A percentile compares a stretch with the other conserved stretches of the same genome.
phyloP scores from a whole-genome alignment of 805 yeast species.

The Sugiyamaella americana region DNA sequence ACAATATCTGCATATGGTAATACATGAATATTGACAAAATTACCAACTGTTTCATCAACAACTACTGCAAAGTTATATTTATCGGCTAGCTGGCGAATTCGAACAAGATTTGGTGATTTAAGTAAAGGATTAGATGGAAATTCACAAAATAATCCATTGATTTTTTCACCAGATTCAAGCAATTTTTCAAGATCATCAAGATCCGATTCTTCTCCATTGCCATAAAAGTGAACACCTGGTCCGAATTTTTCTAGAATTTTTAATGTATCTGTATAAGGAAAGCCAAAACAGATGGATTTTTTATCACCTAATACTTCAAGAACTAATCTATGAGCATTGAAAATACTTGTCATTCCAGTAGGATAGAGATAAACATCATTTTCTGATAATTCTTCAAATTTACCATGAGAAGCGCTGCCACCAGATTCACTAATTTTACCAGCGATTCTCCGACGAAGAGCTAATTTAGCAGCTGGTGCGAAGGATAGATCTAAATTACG shows the following conservation, averaged over 20 bases:
- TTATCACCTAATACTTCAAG: constrained; percentile 23
- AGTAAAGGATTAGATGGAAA: constrained; percentile 93
- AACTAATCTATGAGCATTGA: constrained; percentile 57
- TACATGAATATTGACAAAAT: constrained; percentile 75
- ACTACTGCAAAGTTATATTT: constrained; percentile 70
- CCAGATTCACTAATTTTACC: constrained; percentile 48
- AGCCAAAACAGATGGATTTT: constrained; percentile 89
- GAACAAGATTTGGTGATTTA: constrained; percentile 69
- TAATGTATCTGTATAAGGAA: constrained; percentile 90
- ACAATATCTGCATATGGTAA: constrained; percentile 81
- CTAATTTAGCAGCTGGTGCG: constrained; percentile 67
- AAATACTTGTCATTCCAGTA: constrained; percentile 90
- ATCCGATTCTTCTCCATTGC: constrained; percentile 67
- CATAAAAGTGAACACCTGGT: constrained; percentile 81
- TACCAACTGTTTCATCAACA: constrained; percentile 93
- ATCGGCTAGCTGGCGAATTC: constrained; percentile 59
- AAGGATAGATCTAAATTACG: constrained; percentile 75
- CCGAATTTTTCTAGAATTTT: constrained; percentile 86
- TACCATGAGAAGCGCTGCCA: constrained; percentile 25
- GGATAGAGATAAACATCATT: constrained; percentile 80
- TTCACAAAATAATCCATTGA: constrained; percentile 81
- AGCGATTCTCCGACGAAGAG: constrained; percentile 70
- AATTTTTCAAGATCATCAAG: constrained; percentile 57
- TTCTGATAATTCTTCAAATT: constrained; percentile 23
- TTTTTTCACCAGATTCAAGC: constrained; percentile 57